Base-by-base conservation (phyloP, 129 eudicot species). In the Calendula officinalis region DNA sequence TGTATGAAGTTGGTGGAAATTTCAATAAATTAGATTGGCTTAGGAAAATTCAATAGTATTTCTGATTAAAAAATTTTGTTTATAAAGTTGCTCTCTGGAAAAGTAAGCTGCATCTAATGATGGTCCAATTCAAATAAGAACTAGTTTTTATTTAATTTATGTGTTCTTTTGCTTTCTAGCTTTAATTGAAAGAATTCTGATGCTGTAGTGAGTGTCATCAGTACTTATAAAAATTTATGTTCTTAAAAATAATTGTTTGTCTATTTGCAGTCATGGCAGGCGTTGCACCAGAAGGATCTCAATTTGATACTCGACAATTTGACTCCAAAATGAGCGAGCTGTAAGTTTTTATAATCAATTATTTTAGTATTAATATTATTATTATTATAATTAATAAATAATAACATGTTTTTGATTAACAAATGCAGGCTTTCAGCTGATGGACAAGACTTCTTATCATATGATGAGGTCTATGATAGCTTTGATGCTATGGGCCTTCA, bases 401-500 rank as follows among this genome's bases (percentile, higher is more conserved):
- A 22, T 22, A 22, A 22, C 2, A 22, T 22, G 30, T 22, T 22
- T 58, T 35, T 32, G n/a, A 36, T 66, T 37, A 60, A 55, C 16
- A 34, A 34, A 15, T 69, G 62, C 69, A 88, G 91, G 47, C 88
- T 88, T 30, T 62, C 76, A 32, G 72, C 74, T 66, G 96, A 88
- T 50, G 86, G 84, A 34, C 80, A 79, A 32, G 89, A 84, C 13
- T 84, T 81, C 58, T 88, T 88, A 44, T 79, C 96, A 13, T 84
- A 77, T 50, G 96, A 88, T 59, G 96, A 82, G 73, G 86, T 77
- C 13, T 74, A 54, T 77, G 96, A 84, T 11, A 88, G 84, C 67
- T 88, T 88, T 60, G 96, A 88, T 78, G 83, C 78, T 1, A 85
- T 88, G 96, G 90, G 84, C 27, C 76, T 88, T 49, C 91, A 76